Evolutionary conservation across 768 basidiomycete genomes (phyloP).

Genomic region (Lactarius hengduanensis): DNA sequence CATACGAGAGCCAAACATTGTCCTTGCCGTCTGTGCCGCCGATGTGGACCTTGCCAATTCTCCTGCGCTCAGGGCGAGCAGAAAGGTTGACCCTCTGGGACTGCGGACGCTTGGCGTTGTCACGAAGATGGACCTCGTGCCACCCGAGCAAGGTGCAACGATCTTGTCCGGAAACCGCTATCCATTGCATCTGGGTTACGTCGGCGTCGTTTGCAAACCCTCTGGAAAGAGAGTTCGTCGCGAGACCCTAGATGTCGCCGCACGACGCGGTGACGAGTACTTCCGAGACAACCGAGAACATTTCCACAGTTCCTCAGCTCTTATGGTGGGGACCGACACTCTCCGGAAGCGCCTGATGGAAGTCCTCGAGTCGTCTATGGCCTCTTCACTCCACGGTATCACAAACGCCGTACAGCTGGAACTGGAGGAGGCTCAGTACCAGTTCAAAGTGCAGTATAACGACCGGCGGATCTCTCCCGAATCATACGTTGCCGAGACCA

Average conservation of each 20-base stretch:
- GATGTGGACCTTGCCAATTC: conserved; percentile 99
- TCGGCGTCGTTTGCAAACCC: conserved; percentile 92
- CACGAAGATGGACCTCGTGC: conserved; percentile 98
- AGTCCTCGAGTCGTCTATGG: conserved; percentile 97
- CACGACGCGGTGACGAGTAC: conserved; percentile 63
- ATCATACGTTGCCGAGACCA: conserved; percentile 96
- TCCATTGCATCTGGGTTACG: conserved; percentile 95
- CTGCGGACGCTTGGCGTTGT: conserved; percentile 95
- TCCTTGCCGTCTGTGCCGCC: conserved; percentile 97
- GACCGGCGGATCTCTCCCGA: conserved; percentile 93
- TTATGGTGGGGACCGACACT: conserved; percentile 92
- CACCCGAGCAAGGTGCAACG: conserved; percentile 73
- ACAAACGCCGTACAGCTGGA: conserved; percentile 97
- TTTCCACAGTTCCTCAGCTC: conserved; percentile 57
- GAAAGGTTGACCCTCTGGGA: conserved; percentile 92
- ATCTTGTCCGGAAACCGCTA: conserved; percentile 90
- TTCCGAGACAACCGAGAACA: conserved; percentile 62
- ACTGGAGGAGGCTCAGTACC: conserved; percentile 94
- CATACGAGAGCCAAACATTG: conserved; percentile 99
- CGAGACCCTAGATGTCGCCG: conserved; percentile 49
- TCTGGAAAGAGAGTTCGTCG: conserved; percentile 53
- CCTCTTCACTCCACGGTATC: conserved; percentile 91
- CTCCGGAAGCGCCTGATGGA: conserved; percentile 92
- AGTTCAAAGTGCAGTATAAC: conserved; percentile 99
- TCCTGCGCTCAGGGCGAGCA: conserved; percentile 88